phyloP scores from a whole-genome alignment of 257 asterid species.

The Anisodus acutangulus region DNA sequence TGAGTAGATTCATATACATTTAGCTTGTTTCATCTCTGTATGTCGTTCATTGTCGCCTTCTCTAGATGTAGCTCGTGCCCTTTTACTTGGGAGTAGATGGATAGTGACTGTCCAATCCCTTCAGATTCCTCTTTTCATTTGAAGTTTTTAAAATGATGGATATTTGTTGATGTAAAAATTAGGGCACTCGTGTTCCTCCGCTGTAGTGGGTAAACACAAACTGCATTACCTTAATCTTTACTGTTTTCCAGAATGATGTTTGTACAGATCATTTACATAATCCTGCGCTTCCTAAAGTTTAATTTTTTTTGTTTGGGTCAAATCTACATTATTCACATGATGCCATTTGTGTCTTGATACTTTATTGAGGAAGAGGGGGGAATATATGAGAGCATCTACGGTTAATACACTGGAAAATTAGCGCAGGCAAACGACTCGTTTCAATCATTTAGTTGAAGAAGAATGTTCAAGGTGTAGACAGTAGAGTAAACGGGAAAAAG shows the following conservation, averaged over 20 bases:
- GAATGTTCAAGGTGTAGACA: too few relatives aligned
- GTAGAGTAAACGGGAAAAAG: too few relatives aligned
- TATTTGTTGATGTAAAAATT: conserved; percentile 32
- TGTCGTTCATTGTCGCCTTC: conserved; percentile 32
- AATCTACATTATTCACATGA: not conserved
- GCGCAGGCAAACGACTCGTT: too few relatives aligned
- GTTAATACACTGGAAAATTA: too few relatives aligned
- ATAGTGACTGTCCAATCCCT: conserved; percentile 25
- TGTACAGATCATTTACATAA: not conserved
- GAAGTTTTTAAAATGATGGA: conserved; percentile 23
- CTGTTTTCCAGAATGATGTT: not conserved
- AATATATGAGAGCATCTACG: too few relatives aligned
- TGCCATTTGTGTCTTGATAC: too few relatives aligned
- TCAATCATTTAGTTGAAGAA: too few relatives aligned
- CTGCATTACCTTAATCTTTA: not conserved
- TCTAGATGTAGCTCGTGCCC: not conserved
- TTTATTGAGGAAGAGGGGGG: too few relatives aligned
- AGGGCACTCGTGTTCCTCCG: conserved; percentile 15
- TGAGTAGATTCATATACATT: conserved; percentile 38
- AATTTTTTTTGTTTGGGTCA: not conserved
- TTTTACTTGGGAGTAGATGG: conserved; percentile 31
- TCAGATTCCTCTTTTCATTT: conserved; percentile 27
- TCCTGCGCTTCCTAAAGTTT: not conserved
- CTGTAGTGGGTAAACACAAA: conserved; percentile 2
- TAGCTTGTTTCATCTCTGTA: conserved; percentile 33